Conservation (phyloP, 2,329 filamentous ascomycete genomes). For the Claviceps sp. region DNA sequence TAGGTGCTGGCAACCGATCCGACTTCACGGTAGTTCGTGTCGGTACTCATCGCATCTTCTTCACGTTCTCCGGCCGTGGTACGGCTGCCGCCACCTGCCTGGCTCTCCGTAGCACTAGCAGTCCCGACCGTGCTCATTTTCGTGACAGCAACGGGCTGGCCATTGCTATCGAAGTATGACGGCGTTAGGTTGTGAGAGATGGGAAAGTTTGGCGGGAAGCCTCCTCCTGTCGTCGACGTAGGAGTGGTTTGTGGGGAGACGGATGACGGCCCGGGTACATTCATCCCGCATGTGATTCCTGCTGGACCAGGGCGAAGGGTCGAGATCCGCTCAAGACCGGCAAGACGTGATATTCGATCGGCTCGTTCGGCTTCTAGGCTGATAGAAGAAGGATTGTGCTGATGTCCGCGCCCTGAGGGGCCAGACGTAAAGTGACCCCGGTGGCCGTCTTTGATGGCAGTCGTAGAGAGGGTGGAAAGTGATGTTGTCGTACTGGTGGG, state of each 20-base stretch:
- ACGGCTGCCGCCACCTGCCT: conserved; percentile 40
- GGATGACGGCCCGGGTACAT: conserved; percentile 17
- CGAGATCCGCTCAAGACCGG: conserved; percentile 78
- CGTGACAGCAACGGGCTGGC: conserved; percentile 52
- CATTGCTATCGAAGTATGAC: conserved; percentile 70
- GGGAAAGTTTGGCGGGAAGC: conserved; percentile 26
- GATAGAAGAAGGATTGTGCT: conserved; percentile 47
- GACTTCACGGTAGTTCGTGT: conserved; percentile 44
- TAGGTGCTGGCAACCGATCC: conserved; percentile 44
- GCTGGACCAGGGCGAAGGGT: conserved; percentile 48
- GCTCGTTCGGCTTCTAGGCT: conserved; percentile 85
- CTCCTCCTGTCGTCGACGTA: conserved; percentile 28
- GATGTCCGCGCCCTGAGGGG: conserved; percentile 40
- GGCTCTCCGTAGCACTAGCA: conserved; percentile 73
- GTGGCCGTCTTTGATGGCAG: conserved; percentile 92
- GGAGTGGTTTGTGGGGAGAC: conserved; percentile 37
- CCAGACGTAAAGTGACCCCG: conserved; percentile 57
- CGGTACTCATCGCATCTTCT: conserved; percentile 61
- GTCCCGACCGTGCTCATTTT: conserved; percentile 86
- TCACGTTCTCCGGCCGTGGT: conserved; percentile 42
- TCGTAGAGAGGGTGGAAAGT: conserved; percentile 81
- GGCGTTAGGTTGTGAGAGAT: conserved; percentile 33
- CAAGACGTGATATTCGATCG: conserved; percentile 86
- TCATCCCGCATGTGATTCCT: conserved; percentile 17
- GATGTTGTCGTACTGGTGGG: conserved; percentile 88